Conservation (phyloP, 345 rosid species). For the Citrus glauca region DNA sequence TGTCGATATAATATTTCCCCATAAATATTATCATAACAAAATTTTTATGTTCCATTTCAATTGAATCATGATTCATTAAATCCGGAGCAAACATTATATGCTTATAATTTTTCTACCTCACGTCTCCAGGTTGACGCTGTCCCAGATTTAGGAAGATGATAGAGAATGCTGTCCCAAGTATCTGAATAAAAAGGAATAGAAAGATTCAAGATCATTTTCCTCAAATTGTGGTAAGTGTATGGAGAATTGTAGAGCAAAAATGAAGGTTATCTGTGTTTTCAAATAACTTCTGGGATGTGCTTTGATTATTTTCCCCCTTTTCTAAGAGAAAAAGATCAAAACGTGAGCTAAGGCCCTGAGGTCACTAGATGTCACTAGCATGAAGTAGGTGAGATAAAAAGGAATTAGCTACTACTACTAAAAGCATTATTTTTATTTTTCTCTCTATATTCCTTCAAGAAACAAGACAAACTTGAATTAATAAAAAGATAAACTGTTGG, state of each 20-base stretch:
- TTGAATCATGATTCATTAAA: background rate
- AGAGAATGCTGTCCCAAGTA: constrained; percentile 76
- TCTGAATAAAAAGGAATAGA: constrained; percentile 34
- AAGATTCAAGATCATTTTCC: background rate
- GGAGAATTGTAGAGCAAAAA: background rate
- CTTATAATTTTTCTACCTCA: constrained; percentile 42
- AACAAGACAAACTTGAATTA: background rate
- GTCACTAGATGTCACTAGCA: background rate
- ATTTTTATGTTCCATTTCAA: background rate
- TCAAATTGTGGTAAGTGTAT: background rate
- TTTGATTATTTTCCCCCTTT: background rate
- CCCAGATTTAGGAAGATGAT: constrained; percentile 81
- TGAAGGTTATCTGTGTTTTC: background rate
- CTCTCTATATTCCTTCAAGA: background rate
- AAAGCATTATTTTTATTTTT: background rate
- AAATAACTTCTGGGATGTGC: background rate
- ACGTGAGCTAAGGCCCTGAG: background rate
- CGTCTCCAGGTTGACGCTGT: constrained; percentile 74
- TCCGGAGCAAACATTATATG: background rate
- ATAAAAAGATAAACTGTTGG: background rate
- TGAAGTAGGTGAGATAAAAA: background rate
- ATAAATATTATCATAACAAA: background rate
- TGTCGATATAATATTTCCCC: background rate
- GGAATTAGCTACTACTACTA: background rate
- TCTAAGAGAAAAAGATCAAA: background rate